Conservation (phyloP, 1,284 basidiomycete species). For the Trametes versicolor region DNA sequence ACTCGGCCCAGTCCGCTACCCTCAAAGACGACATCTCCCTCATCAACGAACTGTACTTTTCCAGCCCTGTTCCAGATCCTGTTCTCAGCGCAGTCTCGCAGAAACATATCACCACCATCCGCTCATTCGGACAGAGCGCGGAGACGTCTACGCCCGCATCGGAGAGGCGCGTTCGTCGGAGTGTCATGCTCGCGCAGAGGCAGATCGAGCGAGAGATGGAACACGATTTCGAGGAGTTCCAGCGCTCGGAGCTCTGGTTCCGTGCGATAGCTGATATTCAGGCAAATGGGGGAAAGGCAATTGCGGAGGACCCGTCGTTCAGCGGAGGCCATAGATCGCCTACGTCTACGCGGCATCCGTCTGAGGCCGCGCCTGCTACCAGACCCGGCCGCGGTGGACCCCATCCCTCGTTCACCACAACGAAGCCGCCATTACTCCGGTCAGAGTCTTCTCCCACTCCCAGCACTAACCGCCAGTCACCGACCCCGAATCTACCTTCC, state of each 20-base stretch:
- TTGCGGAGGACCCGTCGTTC: slow-evolving; percentile 21
- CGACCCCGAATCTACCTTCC: slow-evolving; percentile 17
- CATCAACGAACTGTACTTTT: slow-evolving; percentile 89
- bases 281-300: slow-evolving; percentile 33
- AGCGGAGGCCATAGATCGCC: slow-evolving; percentile 25
- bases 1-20: slow-evolving; percentile 65
- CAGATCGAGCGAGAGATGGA: slow-evolving; percentile 92
- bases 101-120: slow-evolving; percentile 75
- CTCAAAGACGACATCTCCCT: slow-evolving; percentile 88
- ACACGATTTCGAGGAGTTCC: slow-evolving; percentile 91
- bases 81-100: slow-evolving; percentile 72
- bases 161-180: slow-evolving; percentile 73
- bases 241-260: slow-evolving; percentile 89
- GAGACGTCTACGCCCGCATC: slow-evolving; percentile 54
- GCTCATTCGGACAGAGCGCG: slow-evolving; percentile 68
- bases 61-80: slow-evolving; percentile 63
- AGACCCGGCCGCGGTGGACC: slow-evolving; percentile 17
- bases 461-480: slow-evolving; percentile 39
- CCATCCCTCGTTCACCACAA: slow-evolving; percentile 22
- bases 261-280: slow-evolving; percentile 84
- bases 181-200: slow-evolving; percentile 85
- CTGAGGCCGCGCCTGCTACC: slow-evolving; percentile 18
- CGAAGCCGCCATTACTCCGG: slow-evolving; percentile 37
- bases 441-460: slow-evolving; percentile 53
- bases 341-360: slow-evolving; percentile 24